Percentiles rank a stretch among this genome's conserved stretches.
These are phyloP conservation scores for Nematocida homosporus DNA, from an alignment of 371 early-diverging fungal genomes.

Conservation along the genomic window DNA sequence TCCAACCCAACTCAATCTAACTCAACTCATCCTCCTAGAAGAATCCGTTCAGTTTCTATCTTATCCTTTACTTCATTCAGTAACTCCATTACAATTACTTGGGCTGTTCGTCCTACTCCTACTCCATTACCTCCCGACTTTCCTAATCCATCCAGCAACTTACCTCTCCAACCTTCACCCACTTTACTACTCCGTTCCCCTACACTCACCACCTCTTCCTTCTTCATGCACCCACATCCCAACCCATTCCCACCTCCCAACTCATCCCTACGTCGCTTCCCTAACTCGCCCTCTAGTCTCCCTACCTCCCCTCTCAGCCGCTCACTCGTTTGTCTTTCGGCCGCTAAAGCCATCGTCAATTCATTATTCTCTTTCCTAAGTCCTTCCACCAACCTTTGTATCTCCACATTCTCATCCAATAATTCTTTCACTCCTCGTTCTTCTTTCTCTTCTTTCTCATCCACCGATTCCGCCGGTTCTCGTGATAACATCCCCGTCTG, in stretches of 20 bases:
- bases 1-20: no score
- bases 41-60: constrained; percentile 34
- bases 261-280: no score
- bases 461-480: background rate
- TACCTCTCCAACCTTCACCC: no score
- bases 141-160: no score
- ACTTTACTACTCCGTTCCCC: background rate
- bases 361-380: constrained; percentile 34
- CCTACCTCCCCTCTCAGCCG: constrained; percentile 1
- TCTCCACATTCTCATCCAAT: constrained; percentile 34
- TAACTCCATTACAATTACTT: constrained; percentile 30
- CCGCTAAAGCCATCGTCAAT: constrained; percentile 3
- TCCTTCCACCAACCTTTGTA: constrained; percentile 45
- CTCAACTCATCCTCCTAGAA: no score
- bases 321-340: constrained; percentile 1
- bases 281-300: no score
- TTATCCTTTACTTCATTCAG: constrained; percentile 36
- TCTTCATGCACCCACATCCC: background rate
- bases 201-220: background rate
- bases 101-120: background rate
- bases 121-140: background rate
- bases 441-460: constrained; percentile 24
- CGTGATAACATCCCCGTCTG: constrained; percentile 19
- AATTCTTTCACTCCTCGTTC: constrained; percentile 4
- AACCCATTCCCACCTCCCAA: no score